Base-by-base conservation (phyloP, 23 red algal species). In the Gracilaria caudata region DNA sequence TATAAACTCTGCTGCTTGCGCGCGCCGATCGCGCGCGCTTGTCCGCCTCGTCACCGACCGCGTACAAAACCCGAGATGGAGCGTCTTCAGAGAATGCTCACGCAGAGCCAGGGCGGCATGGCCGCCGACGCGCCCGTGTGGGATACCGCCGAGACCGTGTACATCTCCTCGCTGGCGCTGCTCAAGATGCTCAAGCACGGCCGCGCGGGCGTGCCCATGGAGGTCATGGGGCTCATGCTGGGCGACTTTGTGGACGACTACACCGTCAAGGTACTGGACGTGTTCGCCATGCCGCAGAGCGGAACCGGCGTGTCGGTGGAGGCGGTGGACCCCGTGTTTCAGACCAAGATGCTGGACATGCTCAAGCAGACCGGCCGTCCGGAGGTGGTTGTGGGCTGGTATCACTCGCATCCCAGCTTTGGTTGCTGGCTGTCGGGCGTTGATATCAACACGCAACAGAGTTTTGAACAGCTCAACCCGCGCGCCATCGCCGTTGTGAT, bases 131-230 rank as follows among this genome's bases (percentile, higher is more conserved):
- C 76, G 11, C 82, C 89, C 58, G 78, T 93, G 25, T 94, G 80
- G 72, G 97, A 99, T 57, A 99, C 97, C 38, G 78, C 97, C 12
- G 97, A 99, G 70, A 94, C 89, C 26, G 82, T 99, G 66, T 92
- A 95, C 89, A 91, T 99, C 47, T 99, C 97, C 1, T 99, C 97
- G 49, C 83, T 99, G 73, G 97, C 97, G 49, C 91, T 99, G 51
- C 90, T 99, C 36, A 99, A 99, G 82, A 99, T 99, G 88, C 94
- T 99, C 58, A 95, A 95, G 79, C 97, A 99, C 90, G 97, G 94
- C 45, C 90, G 97, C 74, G 97, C 97, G 21, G 97, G 97, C 44
- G 97, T 99, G 26, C 97, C 97, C 63, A 93, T 99, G 92, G 97
- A 99, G 65, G 97, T 99, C 77, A 99, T 99, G 97, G 97, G 97